Base-by-base conservation (phyloP, 441 rosid genomes). In the Manihot esculenta region DNA sequence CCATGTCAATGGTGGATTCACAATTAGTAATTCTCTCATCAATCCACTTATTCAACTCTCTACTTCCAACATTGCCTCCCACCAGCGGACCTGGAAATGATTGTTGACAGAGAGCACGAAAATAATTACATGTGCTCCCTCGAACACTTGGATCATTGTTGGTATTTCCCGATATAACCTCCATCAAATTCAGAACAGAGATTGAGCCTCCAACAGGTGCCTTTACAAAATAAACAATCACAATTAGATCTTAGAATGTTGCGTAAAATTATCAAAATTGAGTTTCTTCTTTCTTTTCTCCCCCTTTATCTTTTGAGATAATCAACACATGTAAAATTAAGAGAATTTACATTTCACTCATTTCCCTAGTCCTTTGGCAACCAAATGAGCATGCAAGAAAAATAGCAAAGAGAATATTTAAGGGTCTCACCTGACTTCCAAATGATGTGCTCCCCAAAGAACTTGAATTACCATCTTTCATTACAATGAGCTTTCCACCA, bases 31-130 rank as follows among this genome's bases (percentile, higher is more conserved):
- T 83, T 81, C 93, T 88, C 79, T 96, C 98, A 82, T 93, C 99
- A 69, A 93, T 79, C 99, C 99, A 96, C 82, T 87, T 96, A 81
- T 90, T 76, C 75, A 96, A 83, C 63, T 96, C 99, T 84, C 90
- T 93, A 78, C 78, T 87, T 77, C 98, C 94, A 72, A 75, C 94
- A 85, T 64, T 93, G 67, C 99, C 98, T 67, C 99, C 99, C 79
- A 87, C 93, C 87, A 96, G 82, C 42, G 99, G 99, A 73, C 99
- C 98, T 41, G 97, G 90, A 82, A 91, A 91, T 62, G 88, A 82
- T 72, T 87, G 93, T 76, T 91, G 91, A 80, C 87, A 74, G 66
- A 96, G 84, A 75, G 83, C 78, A 77, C 35, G 82, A 48, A 93
- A 87, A 84, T 96, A 96, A 76, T 79, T 82, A 78, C 70, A 83